Evolutionary conservation across 2,329 filamentous ascomycete species (phyloP), one percentile per base, ranked within the genome.

Genomic region (Penicillium verrucosum): DNA sequence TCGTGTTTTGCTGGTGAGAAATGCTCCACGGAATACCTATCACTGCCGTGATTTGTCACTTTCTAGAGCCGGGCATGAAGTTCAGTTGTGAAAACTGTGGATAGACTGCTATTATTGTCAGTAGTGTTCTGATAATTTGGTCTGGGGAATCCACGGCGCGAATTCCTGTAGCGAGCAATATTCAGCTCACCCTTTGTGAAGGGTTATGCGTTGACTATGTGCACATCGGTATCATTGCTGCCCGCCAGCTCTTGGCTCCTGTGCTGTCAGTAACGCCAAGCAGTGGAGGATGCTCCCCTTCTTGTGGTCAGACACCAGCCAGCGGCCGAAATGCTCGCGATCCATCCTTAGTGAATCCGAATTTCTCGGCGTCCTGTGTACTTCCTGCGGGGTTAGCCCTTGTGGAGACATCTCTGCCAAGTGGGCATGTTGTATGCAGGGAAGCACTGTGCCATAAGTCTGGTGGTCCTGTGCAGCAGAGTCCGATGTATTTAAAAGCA

Each of bases 301-400:
- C 46, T 47, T 60, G 51, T 45, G 36, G 51, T 45, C 54, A 21
- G 46, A 58, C 43, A 44, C 43, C 27, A 47, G 30, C 32, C 38
- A 34, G 43, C 44, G 34, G 37, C 48, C 41, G 38, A 37, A 43
- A 49, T 37, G 12, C 46, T 51, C 11, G n/a, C 40, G 25, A 30
- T 37, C 42, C 27, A 30, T 37, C 42, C 27, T 42, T n/a, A 32
- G 30, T 46, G 44, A 38, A 38, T 55, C 44, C 42, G 34, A 52
- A 51, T 54, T 46, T 48, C 43, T 27, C 42, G 42, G 42, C 48
- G 21, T 23, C 30, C 40, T 61, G 40, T 38, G 43, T 50, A 49
- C 51, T 60, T 48, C 45, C 48, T 61, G 60, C 60, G 56, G 61
- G 60, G 58, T 59, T 57, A 29, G 38, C 44, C 45, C 27, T 48